A percentile compares a stretch with the other conserved stretches of the same genome.
Evolutionary conservation across 2,329 filamentous ascomycete genomes (phyloP).

Genomic region (Delphinella strobiligena): DNA sequence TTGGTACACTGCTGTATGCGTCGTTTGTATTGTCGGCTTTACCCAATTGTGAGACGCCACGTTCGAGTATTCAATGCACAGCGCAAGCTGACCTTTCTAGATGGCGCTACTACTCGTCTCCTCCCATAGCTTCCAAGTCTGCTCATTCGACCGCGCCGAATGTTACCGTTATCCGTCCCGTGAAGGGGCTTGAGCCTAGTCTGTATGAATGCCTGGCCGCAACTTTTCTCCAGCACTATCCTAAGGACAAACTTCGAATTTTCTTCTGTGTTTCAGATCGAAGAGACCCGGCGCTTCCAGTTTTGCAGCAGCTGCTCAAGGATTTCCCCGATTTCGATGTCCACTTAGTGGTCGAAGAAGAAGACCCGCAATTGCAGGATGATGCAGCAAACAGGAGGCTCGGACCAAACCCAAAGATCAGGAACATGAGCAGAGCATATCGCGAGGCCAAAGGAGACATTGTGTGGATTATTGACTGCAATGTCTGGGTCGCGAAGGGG

Average conservation of each 20-base stretch:
- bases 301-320: constrained; percentile 56
- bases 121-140: constrained; percentile 18
- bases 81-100: constrained; percentile 23
- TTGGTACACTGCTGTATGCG: constrained; percentile 17
- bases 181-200: constrained; percentile 81
- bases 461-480: constrained; percentile 92
- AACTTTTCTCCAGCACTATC: constrained; percentile 74
- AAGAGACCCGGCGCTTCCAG: constrained; percentile 63
- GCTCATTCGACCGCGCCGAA: constrained; percentile 48
- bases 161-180: constrained; percentile 82
- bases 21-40: constrained; percentile 7
- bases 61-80: background rate
- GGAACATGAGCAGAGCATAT: constrained; percentile 91
- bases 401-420: constrained; percentile 95
- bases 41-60: constrained; percentile 3
- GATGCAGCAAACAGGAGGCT: constrained; percentile 39
- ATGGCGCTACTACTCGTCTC: constrained; percentile 41
- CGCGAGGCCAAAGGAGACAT: constrained; percentile 77
- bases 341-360: constrained; percentile 65
- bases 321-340: constrained; percentile 65
- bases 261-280: constrained; percentile 69
- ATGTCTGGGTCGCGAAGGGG: constrained; percentile 76
- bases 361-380: constrained; percentile 59
- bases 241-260: constrained; percentile 61
- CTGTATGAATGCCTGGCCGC: constrained; percentile 88